These are phyloP conservation scores for Pestalotiopsis sp. DNA, from an alignment of 2,329 filamentous ascomycete genomes.

Conservation along the genomic window DNA sequence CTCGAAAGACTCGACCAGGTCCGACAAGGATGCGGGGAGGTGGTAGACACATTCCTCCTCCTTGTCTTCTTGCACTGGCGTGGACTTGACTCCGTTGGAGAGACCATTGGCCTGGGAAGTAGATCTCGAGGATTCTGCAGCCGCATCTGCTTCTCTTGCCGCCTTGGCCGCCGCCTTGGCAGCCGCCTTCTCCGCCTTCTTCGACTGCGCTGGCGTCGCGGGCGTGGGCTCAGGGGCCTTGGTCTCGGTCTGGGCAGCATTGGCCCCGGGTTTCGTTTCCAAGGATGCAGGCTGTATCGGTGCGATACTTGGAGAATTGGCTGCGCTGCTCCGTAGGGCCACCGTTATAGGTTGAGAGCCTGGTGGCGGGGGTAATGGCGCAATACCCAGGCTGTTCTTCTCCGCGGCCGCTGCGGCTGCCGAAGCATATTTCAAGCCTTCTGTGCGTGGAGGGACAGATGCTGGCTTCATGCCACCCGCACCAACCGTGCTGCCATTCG, in stretches of 20 bases:
- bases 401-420: constrained; percentile 93
- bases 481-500: constrained; percentile 53
- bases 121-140: constrained; percentile 48
- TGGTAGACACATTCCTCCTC: constrained; percentile 81
- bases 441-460: constrained; percentile 78
- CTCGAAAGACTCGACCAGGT: constrained; percentile 90
- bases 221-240: constrained; percentile 32
- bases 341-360: constrained; percentile 46
- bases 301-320: constrained; percentile 54
- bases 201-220: constrained; percentile 25
- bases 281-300: constrained; percentile 47
- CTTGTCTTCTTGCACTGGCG: constrained; percentile 40
- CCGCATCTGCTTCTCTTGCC: constrained; percentile 38
- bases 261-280: constrained; percentile 26
- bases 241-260: constrained; percentile 32
- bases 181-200: constrained; percentile 34
- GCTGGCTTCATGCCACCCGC: constrained; percentile 84
- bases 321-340: constrained; percentile 51
- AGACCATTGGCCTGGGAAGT: constrained; percentile 51
- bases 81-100: constrained; percentile 52
- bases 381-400: constrained; percentile 85
- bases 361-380: constrained; percentile 88
- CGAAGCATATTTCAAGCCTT: constrained; percentile 94
- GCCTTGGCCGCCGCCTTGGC: constrained; percentile 48
- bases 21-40: constrained; percentile 83